Evolutionary conservation across 2,329 filamentous ascomycete species (phyloP).

Genomic region (Cladosporium colombiae): DNA sequence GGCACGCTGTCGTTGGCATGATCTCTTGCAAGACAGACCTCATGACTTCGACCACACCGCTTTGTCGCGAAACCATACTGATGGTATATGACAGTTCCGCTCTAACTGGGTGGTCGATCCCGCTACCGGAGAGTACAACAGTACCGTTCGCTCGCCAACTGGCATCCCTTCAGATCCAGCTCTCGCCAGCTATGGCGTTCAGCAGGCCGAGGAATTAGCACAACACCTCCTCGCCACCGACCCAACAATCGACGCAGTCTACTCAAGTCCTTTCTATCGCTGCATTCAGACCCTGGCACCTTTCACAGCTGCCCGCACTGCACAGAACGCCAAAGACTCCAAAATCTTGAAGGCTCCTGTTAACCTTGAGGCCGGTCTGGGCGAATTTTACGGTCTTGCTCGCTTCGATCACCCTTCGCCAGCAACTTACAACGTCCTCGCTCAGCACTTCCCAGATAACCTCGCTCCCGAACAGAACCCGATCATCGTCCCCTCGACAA

Average conservation of each 20-base stretch:
- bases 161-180: slow-evolving; percentile 85
- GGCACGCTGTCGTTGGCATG: not conserved
- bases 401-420: slow-evolving; percentile 83
- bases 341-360: slow-evolving; percentile 26
- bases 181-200: slow-evolving; percentile 81
- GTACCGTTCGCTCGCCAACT: slow-evolving; percentile 76
- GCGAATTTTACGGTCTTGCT: slow-evolving; percentile 90
- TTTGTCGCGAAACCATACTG: slow-evolving; percentile 1
- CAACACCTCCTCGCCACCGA: slow-evolving; percentile 61
- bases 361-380: slow-evolving; percentile 46
- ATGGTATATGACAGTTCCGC: slow-evolving; percentile 66
- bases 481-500: slow-evolving; percentile 66
- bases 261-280: slow-evolving; percentile 83
- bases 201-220: slow-evolving; percentile 77
- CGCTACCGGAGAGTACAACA: slow-evolving; percentile 73
- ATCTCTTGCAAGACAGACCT: not conserved
- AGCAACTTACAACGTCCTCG: slow-evolving; percentile 63
- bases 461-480: slow-evolving; percentile 50
- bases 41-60: not conserved
- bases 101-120: slow-evolving; percentile 86
- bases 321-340: slow-evolving; percentile 24
- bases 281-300: slow-evolving; percentile 83
- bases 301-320: slow-evolving; percentile 56
- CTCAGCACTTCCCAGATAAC: slow-evolving; percentile 65
- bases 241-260: slow-evolving; percentile 73